phyloP scores from a whole-genome alignment of 768 basidiomycete genomes.

The Pisolithus microcarpus region DNA sequence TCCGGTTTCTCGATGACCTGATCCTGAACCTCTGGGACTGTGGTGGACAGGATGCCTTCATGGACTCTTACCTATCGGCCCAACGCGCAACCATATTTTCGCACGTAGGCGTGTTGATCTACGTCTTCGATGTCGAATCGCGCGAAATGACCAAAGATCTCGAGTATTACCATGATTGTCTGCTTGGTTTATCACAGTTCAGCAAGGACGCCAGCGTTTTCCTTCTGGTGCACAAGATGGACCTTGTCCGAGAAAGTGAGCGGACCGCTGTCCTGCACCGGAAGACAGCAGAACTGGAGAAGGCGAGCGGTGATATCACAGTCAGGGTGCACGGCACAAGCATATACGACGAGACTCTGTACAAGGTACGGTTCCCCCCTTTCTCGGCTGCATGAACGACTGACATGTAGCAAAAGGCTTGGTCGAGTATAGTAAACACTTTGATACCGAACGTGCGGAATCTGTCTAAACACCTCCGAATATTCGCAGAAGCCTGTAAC shows the following conservation, averaged over 20 bases:
- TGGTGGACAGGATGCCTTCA: slow-evolving; percentile 96
- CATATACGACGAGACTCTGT: slow-evolving; percentile 96
- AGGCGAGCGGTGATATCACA: slow-evolving; percentile 51
- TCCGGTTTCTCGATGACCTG: slow-evolving; percentile 93
- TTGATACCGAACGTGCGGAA: slow-evolving; percentile 93
- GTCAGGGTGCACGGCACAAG: slow-evolving; percentile 86
- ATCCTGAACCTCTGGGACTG: slow-evolving; percentile 98
- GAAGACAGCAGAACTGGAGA: slow-evolving; percentile 66
- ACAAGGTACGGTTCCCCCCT: slow-evolving; percentile 52
- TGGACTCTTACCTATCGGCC: slow-evolving; percentile 91
- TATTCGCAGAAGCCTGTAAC: slow-evolving; percentile 78
- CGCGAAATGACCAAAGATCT: slow-evolving; percentile 81
- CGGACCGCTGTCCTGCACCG: slow-evolving; percentile 54
- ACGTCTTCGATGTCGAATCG: slow-evolving; percentile 94
- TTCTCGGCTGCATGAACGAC: background rate
- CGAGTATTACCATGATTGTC: slow-evolving; percentile 86
- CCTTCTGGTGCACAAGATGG: slow-evolving; percentile 96
- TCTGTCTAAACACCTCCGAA: slow-evolving; percentile 79
- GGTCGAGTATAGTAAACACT: slow-evolving; percentile 96
- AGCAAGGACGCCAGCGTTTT: slow-evolving; percentile 83
- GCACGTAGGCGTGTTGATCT: slow-evolving; percentile 95
- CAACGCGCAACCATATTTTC: slow-evolving; percentile 94
- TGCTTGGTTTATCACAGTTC: slow-evolving; percentile 71
- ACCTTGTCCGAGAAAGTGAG: slow-evolving; percentile 63
- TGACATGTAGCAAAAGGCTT: slow-evolving; percentile 56